Percentiles rank a stretch among this genome's conserved stretches.
These are phyloP conservation scores for Acer saccharum DNA, from an alignment of 345 rosid genomes.

Conservation along the genomic window DNA sequence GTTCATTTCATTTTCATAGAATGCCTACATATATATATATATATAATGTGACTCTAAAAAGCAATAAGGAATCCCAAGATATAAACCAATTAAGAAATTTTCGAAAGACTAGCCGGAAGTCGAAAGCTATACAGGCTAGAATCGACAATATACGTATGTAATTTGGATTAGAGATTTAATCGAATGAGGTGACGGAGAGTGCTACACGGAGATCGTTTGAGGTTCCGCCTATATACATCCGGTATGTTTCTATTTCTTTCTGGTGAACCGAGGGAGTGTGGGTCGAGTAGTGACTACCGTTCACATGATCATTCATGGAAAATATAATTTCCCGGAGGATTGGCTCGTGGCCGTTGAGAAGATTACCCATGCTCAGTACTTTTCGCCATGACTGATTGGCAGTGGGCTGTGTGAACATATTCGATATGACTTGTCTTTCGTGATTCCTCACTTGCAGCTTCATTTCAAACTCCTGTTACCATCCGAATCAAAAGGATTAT, in stretches of 20 bases:
- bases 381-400: constrained; percentile 97
- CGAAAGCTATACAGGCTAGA: neutral
- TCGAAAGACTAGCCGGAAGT: neutral
- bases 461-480: constrained; percentile 60
- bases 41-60: neutral
- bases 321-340: constrained; percentile 77
- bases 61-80: neutral
- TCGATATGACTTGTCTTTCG: constrained; percentile 66
- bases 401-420: constrained; percentile 71
- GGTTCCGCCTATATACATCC: constrained; percentile 90
- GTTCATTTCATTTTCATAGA: neutral
- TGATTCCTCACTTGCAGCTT: constrained; percentile 52
- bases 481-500: neutral
- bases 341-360: constrained; percentile 95
- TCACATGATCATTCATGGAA: constrained; percentile 52
- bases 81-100: neutral
- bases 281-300: constrained; percentile 60
- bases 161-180: constrained; percentile 35
- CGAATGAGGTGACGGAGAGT: constrained; percentile 81
- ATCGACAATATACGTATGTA: neutral
- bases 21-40: neutral
- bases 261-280: constrained; percentile 31
- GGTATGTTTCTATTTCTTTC: constrained; percentile 74
- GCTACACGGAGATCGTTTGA: constrained; percentile 95
- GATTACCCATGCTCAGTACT: constrained; percentile 97